Evolutionary conservation across 495 filamentous ascomycete genomes (phyloP), one percentile per base, ranked within the genome.

Genomic region (Schizothecium vesticola): DNA sequence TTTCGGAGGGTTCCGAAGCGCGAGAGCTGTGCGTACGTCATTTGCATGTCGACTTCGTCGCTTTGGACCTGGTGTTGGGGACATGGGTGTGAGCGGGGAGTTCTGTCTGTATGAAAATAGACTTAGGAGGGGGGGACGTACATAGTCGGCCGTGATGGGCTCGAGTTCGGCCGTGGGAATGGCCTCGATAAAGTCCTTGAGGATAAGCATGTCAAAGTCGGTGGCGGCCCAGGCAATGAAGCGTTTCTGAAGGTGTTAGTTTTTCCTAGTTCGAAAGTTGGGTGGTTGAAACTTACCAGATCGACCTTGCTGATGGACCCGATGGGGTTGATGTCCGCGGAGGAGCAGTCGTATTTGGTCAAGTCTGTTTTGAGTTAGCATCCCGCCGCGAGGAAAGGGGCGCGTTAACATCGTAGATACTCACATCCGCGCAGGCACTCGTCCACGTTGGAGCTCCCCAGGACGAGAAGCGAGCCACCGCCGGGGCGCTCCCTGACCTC

Each of bases 151-250:
- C 1, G 91, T 91, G 28, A 93, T 88, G 23, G 58, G 58, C 58
- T 59, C 58, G 19, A 96, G 84, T 76, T 97, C 93, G 1, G 92
- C 93, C 3, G 92, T 95, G 0, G 93, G 93, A 0, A 85, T 82
- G 3, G 93, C 93, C 19, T 83, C 79, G 24, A 96, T 75, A 80
- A 97, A 97, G 3, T 85, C 85, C 1, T 87, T 92, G 6, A 97
- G 84, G 67, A 91, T 88, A 0, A 92, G 92, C 7, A 97, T 74
- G 24, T 86, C 75, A 75, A 92, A 97, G 31, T 71, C 59, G 56
- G 63, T 75, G 61, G 76, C 74, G 3, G 90, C 86, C 83, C 87
- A 95, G 12, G 79, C 78, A n/a, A 66, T 66, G 62, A 94, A 66
- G 19, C 65, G 56, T 56, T 66, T 66, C 64, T 59, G 21, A 5